Evolutionary conservation across 805 yeast genomes (phyloP), one percentile per base, ranked within the genome.

Genomic region (Lipomyces yamadae): DNA sequence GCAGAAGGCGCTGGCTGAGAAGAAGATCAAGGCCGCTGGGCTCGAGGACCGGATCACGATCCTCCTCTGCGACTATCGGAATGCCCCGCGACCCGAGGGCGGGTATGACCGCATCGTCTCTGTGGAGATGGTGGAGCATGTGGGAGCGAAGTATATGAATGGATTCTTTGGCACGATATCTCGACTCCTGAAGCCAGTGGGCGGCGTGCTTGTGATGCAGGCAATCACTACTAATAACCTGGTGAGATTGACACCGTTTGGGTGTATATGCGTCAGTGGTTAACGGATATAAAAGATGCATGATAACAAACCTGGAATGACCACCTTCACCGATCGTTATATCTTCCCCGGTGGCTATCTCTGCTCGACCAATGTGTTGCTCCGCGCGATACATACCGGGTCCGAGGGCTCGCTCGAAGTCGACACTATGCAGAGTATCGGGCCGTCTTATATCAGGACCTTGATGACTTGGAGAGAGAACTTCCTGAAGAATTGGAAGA

Each of bases 1-100:
- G 42, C 42, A 37, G 42, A 37, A 37, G 42, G 42, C 42, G 42
- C 42, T 37, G 42, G 42, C 42, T 37, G 42, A 37, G 42, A 37
- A 37, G 42, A 37, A 11, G 42, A 37, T 37, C 42, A 37, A 37
- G 42, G 42, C 42, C 10, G 42, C 42, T 37, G 42, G 42, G 42
- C 42, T 37, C 42, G 42, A 37, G 42, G 42, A 11, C 42, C 42
- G 42, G 42, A 37, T 37, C 42, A 37, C 42, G 10, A 37, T 37
- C 42, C 42, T 37, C 42, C 42, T 37, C 11, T 37, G 42, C 42
- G 42, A 37, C 42, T 37, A 37, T 37, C 42, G 42, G 42, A 37
- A 11, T 8, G 42, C 42, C 42, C 42, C 42, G 42, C 42, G 42
- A 15, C 42, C 42, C 42, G 42, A 37, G 42, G 42, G 42, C 42